Base-by-base conservation (phyloP, 495 filamentous ascomycete species). In the Xylaria acuta region DNA sequence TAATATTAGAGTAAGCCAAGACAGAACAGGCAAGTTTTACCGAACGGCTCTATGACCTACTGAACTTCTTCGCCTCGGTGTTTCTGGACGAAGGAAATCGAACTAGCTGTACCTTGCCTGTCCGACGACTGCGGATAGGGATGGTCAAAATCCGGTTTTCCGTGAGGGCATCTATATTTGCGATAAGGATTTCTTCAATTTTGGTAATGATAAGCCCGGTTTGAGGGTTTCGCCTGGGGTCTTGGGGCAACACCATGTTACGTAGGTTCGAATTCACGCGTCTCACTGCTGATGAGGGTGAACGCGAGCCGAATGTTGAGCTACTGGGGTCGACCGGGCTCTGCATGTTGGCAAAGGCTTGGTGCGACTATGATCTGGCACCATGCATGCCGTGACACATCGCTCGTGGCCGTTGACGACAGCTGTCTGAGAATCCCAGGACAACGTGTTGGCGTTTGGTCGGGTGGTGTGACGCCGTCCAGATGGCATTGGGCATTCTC, bases 141-240 rank as follows among this genome's bases (percentile, higher is more conserved):
- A 91, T 88, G 5, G 72, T 59, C n/a, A 91, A 76, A 41, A 83
- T 76, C 14, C 76, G 75, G n/a, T 81, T 78, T 20, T 83, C 75
- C 34, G 75, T 72, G 20, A 87, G 72, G 4, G 82, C 83, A 66
- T 89, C 87, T 6, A 85, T 69, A 32, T 90, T 86, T 5, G 74
- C 63, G 65, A 86, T 83, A 40, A 91, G 76, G 7, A 91, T 81
- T 8, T 75, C 67, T 74, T 90, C 88, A 68, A 90, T 88, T 30
- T 81, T 84, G 27, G 78, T 65, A 41, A 90, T 81, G 7, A 87
- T 83, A 2, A 51, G 67, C 3, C 62, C 75, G 14, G 72, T 49
- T 14, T 83, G 74, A 32, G 49, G 40, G 36, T 67, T 69, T 59
- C 49, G 72, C 11, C 68, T 32, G 25, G 47, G 27, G 49, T 63